These are phyloP conservation scores for Hyphopichia wangnamkhiaoensis DNA, from an alignment of 1,139 yeast genomes.

Conservation along the genomic window DNA sequence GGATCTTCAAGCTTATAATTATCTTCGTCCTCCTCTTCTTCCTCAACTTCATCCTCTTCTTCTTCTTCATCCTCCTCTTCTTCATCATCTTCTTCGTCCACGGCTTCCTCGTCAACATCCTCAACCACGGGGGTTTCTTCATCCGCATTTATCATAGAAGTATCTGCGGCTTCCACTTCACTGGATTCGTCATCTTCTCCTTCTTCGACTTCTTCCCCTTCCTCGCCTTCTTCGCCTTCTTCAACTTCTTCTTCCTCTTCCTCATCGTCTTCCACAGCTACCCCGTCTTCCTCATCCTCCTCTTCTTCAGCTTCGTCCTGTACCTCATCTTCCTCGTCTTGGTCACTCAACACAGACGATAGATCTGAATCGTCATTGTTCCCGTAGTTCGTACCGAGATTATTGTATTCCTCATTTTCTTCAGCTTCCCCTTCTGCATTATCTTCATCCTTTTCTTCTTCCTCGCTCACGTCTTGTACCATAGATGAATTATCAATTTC, in stretches of 20 bases:
- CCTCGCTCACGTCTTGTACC: conserved; percentile 7
- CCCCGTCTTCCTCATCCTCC: conserved; percentile 12
- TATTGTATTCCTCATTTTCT: conserved; percentile 18
- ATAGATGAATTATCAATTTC: conserved; percentile 2
- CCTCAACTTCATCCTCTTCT: conserved; percentile 24
- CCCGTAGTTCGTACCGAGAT: conserved; percentile 5
- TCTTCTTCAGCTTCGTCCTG: conserved; percentile 7
- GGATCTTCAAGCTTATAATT: conserved; percentile 39
- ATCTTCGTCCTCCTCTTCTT: conserved; percentile 33
- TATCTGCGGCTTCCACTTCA: background rate
- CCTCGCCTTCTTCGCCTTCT: conserved; percentile 1
- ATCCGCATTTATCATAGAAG: conserved; percentile 2
- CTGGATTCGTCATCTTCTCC: conserved; percentile 5
- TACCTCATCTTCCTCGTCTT: conserved; percentile 8
- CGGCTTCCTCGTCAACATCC: conserved; percentile 15
- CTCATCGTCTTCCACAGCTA: conserved; percentile 9
- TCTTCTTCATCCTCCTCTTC: conserved; percentile 17
- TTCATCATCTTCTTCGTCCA: conserved; percentile 12
- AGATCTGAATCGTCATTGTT: conserved; percentile 4
- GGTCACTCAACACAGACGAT: conserved; percentile 12
- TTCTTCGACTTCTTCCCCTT: background rate
- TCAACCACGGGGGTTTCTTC: conserved; percentile 8
- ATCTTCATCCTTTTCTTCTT: conserved; percentile 11
- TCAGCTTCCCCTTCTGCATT: conserved; percentile 19
- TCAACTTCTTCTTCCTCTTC: conserved; percentile 12